phyloP scores from a whole-genome alignment of 306 rosid species.

The Trifolium dubium region DNA sequence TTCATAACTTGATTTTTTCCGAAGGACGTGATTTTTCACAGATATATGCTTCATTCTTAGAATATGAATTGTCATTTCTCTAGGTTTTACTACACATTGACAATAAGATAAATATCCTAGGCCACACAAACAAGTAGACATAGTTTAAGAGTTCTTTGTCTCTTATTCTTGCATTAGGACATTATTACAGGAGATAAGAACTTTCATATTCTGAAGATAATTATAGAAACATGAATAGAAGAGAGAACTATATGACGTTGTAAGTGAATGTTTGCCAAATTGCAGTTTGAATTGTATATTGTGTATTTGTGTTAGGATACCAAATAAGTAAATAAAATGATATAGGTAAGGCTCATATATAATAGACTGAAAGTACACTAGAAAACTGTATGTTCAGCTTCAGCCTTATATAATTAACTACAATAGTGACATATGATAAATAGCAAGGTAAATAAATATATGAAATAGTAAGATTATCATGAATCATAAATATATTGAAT shows the following conservation, averaged over 20 bases:
- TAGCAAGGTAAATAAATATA: too few relatives aligned
- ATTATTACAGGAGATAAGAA: background rate
- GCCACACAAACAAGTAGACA: background rate
- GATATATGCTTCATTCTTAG: constrained; percentile 15
- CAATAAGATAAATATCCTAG: constrained; percentile 14
- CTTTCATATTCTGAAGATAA: constrained; percentile 20
- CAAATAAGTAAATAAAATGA: background rate
- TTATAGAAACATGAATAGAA: constrained; percentile 29
- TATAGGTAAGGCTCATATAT: background rate
- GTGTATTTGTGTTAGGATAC: background rate
- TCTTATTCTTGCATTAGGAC: constrained; percentile 24
- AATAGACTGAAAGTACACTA: background rate
- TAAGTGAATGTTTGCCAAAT: background rate
- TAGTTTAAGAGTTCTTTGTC: constrained; percentile 15
- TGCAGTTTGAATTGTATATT: background rate
- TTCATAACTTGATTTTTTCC: constrained; percentile 10
- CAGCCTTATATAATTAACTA: background rate
- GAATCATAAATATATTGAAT: too few relatives aligned
- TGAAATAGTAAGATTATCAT: too few relatives aligned
- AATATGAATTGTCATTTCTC: constrained; percentile 30
- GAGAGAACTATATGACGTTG: constrained; percentile 16
- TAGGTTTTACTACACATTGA: background rate
- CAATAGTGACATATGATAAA: too few relatives aligned
- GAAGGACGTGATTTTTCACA: background rate
- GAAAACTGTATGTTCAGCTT: background rate